Evolutionary conservation across 148 eudicot species (phyloP).

Genomic region (Rhododendron henanense): DNA sequence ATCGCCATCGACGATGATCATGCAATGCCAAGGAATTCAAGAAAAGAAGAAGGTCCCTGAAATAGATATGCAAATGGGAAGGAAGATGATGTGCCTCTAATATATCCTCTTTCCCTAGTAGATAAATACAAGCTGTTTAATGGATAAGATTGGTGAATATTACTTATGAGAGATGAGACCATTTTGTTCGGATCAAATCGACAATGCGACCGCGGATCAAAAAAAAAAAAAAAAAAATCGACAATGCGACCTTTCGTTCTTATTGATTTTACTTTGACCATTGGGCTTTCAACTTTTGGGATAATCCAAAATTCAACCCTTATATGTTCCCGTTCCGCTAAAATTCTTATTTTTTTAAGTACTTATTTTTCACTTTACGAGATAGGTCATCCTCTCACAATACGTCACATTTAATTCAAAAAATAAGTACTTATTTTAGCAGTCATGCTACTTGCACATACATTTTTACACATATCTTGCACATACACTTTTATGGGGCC

Average conservation of each 20-base stretch:
- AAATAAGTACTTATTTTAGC: no score
- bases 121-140: neutral
- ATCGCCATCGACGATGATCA: conserved; percentile 4
- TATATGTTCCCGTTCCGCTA: no score
- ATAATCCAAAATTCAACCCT: neutral
- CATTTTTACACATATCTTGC: no score
- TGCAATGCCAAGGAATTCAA: neutral
- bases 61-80: neutral
- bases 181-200: neutral
- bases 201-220: neutral
- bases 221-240: no score
- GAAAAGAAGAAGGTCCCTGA: neutral
- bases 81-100: neutral
- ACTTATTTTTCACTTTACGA: no score
- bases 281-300: neutral
- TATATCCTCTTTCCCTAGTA: neutral
- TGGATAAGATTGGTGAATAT: neutral
- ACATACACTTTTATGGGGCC: no score
- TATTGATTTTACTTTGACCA: neutral
- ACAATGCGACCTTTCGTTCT: neutral
- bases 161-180: neutral
- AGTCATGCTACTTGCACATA: no score
- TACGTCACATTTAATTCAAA: no score
- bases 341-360: no score
- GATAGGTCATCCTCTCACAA: no score